Evolutionary conservation across 805 yeast species (phyloP), one percentile per base, ranked within the genome.

Genomic region (Cyberlindnera xishuangbannaensis): DNA sequence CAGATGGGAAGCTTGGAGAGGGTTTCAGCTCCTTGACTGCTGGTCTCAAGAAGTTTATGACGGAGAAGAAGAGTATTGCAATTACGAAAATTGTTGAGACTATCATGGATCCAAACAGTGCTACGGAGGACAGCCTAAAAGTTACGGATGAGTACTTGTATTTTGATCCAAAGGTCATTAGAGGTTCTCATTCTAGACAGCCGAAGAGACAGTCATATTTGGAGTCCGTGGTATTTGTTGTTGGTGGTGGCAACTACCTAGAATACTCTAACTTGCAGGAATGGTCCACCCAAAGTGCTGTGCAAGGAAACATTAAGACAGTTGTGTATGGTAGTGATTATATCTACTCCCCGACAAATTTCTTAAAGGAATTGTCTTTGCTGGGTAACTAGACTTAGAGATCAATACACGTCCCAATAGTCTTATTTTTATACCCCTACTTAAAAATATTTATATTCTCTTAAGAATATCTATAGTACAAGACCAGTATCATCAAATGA

Each of bases 201-300:
- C 97, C 97, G 24, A 82, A 77, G 56, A 76, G 95, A 52, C 83
- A 80, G 45, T 65, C 79, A 9, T 86, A 84, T 56, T 77, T 76
- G 39, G 92, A 86, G 45, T 76, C 94, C 2, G 64, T 85, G 31
- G 95, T 92, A 15, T 92, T 92, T 57, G 85, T 88, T 33, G 88
- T 92, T 36, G 99, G 98, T 17, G 98, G 98, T 22, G 97, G 97
- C 30, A 88, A 85, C 58, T 92, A 87, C 55, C 63, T 84, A 42
- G 99, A 92, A 62, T 92, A 90, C 55, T 94, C 88, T 39, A 90
- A 90, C 52, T 70, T 92, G 51, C 95, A 85, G 58, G 95, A 88
- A 57, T 88, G 95, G 94, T 74, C 76, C 0, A 46, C 64, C 28
- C 55, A 43, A 28, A 53, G 51, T 25, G 46, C 63, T 5, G 61